Evolutionary conservation across 2,329 filamentous ascomycete species (phyloP), one percentile per base, ranked within the genome.

Genomic region (Rhynchosporium secalis): DNA sequence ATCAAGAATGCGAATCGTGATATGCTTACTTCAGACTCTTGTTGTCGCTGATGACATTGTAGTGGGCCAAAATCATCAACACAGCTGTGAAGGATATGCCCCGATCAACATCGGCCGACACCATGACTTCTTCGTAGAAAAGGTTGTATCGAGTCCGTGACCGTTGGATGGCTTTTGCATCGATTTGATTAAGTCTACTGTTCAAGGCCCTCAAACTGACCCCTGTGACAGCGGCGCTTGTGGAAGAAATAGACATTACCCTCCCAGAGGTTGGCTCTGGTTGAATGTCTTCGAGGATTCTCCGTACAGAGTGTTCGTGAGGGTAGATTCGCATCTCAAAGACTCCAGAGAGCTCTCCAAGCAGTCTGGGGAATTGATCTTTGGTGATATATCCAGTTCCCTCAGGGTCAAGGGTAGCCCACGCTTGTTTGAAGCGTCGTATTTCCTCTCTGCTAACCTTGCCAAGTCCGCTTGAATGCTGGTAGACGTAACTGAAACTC

Each of bases 401-500:
- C 13, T 91, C 85, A 2, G 95, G 93, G 76, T 99, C 95, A 66
- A 95, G 92, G 63, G 91, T 95, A 61, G 95, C 91, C 95, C 95
- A 99, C 0, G 95, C 95, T 77, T 98, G 92, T 76, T 99, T 99
- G 84, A 97, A 99, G 4, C 94, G 88, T 52, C 95, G 88, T 67
- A 98, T 92, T 75, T 99, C 95, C 70, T 97, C 92, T 67, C 95
- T 85, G 71, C 92, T 96, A 70, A 99, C 89, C 65, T 90, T 89
- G 5, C 90, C 92, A 70, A 97, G 83, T n/a, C 92, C 92, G 72
- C 91, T 96, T 64, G 94, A 97, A 66, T 92, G 86, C 78, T 99
- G 96, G 75, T 98, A 99, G 66, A 99, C 95, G 72, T 99, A 99
- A 75, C 92, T 96, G 82, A 99, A 99, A 77, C 93, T 98, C 79